Conservation (phyloP, 805 yeast species). For the Suhomyces kilbournensis region DNA sequence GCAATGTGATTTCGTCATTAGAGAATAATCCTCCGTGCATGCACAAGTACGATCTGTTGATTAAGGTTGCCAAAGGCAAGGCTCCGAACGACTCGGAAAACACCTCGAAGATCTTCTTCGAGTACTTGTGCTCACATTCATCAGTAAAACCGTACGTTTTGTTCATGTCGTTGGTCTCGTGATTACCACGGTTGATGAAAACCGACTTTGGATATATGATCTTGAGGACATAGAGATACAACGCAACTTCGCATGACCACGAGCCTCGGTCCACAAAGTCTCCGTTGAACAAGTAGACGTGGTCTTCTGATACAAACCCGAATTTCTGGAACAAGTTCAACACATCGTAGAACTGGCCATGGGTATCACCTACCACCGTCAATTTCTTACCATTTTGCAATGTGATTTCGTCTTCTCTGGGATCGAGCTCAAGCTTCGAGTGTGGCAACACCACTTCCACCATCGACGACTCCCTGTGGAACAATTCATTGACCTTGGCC, state of each 20-base stretch:
- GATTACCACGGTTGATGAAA: constrained; percentile 89
- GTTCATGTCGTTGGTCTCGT: constrained; percentile 96
- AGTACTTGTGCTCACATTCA: constrained; percentile 89
- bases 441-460: constrained; percentile 59
- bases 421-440: constrained; percentile 16
- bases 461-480: constrained; percentile 67
- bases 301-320: constrained; percentile 66
- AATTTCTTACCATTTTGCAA: constrained; percentile 42
- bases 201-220: constrained; percentile 67
- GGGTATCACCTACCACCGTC: constrained; percentile 96
- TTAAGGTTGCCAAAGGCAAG: constrained; percentile 80
- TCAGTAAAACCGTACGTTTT: constrained; percentile 95
- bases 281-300: constrained; percentile 86
- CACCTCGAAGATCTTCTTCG: constrained; percentile 72
- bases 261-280: constrained; percentile 98
- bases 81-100: constrained; percentile 84
- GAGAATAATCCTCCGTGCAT: constrained; percentile 97
- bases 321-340: constrained; percentile 71
- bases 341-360: constrained; percentile 93
- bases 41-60: constrained; percentile 75
- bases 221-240: constrained; percentile 74
- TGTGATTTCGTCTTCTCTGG: constrained; percentile 20
- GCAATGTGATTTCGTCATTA: constrained; percentile 63
- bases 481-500: constrained; percentile 62
- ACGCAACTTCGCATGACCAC: constrained; percentile 96